These are phyloP conservation scores for Diaporthe ilicicola DNA, from an alignment of 2,329 filamentous ascomycete genomes.

Conservation along the genomic window DNA sequence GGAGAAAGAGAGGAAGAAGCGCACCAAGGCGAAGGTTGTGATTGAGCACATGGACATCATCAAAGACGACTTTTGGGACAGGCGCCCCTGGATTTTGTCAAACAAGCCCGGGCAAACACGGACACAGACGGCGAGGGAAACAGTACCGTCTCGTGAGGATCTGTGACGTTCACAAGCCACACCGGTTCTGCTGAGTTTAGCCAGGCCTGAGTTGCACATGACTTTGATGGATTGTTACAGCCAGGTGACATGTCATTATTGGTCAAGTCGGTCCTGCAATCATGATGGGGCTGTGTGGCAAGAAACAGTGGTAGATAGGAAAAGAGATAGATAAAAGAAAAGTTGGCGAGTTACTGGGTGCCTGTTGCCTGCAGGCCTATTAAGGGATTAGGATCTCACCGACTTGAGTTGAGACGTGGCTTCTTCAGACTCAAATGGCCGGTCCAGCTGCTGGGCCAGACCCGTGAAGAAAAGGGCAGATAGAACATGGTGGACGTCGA, in stretches of 20 bases:
- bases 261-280: background rate
- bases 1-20: conserved; percentile 83
- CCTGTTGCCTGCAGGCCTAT: background rate
- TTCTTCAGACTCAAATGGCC: background rate
- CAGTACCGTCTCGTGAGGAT: background rate
- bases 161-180: background rate
- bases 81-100: conserved; percentile 83
- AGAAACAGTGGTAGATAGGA: no score
- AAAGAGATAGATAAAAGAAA: background rate
- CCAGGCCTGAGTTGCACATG: background rate
- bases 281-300: background rate
- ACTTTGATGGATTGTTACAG: background rate
- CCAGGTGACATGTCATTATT: background rate
- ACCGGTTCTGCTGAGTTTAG: background rate
- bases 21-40: conserved; percentile 81
- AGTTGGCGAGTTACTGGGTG: background rate
- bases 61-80: conserved; percentile 92
- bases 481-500: conserved; percentile 9
- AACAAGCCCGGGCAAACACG: conserved; percentile 77
- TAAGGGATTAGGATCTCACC: background rate
- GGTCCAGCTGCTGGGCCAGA: background rate
- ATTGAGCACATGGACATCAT: conserved; percentile 94
- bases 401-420: conserved; percentile 8
- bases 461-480: background rate
- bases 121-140: conserved; percentile 57